phyloP scores from a whole-genome alignment of 106 monocot species.

The Agapanthus africanus region DNA sequence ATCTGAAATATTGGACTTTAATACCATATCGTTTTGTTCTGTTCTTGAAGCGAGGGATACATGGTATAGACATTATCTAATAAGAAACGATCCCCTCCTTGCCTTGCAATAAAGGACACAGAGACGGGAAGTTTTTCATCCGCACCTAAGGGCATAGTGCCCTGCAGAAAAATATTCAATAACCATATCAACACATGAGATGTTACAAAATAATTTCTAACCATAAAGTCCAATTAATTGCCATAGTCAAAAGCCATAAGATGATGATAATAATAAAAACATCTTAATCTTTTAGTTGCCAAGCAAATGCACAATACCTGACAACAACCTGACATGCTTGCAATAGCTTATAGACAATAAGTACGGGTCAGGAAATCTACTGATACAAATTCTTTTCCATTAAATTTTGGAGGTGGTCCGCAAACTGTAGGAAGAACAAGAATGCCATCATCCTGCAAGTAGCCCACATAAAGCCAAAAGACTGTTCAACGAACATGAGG shows the following conservation, averaged over 20 bases:
- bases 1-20: conserved; percentile 49
- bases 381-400: conserved; percentile 58
- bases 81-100: conserved; percentile 85
- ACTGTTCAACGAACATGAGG: background rate
- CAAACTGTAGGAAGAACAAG: conserved; percentile 81
- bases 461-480: background rate
- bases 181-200: background rate
- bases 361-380: conserved; percentile 41
- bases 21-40: conserved; percentile 34
- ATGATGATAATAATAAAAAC: background rate
- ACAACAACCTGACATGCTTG: conserved; percentile 98
- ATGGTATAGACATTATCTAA: conserved; percentile 51
- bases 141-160: conserved; percentile 57
- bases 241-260: background rate
- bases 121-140: conserved; percentile 80
- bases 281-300: background rate
- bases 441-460: conserved; percentile 81
- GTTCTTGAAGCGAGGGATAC: conserved; percentile 60
- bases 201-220: too few species aligned
- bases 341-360: conserved; percentile 56
- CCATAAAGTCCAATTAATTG: background rate
- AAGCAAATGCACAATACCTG: conserved; percentile 49
- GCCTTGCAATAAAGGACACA: conserved; percentile 85
- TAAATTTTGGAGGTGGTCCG: conserved; percentile 75
- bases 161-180: conserved; percentile 47